Percentiles rank a stretch among this genome's conserved stretches.
Evolutionary conservation across 805 yeast genomes (phyloP).

Genomic region (Hanseniaspora meyeri): DNA sequence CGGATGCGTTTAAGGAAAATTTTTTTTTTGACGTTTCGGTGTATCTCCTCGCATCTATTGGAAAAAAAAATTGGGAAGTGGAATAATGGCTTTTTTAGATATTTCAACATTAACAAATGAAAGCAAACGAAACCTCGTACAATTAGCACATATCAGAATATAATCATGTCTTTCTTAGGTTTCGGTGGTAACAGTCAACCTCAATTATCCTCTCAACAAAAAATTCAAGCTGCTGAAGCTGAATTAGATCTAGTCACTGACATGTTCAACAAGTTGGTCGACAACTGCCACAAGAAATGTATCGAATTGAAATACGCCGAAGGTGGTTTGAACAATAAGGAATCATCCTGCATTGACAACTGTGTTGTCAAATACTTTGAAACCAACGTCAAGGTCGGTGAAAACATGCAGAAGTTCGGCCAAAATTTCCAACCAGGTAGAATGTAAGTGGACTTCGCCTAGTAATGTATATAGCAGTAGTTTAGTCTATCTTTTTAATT

Average conservation of each 20-base stretch:
- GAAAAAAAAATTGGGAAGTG: no score
- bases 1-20: background rate
- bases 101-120: no score
- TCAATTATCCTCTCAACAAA: slow-evolving; percentile 60
- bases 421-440: slow-evolving; percentile 32
- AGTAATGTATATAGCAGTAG: slow-evolving; percentile 1
- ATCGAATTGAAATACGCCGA: slow-evolving; percentile 53
- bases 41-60: no score
- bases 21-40: background rate
- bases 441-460: slow-evolving; percentile 16
- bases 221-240: slow-evolving; percentile 84
- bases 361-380: slow-evolving; percentile 93
- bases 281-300: slow-evolving; percentile 81
- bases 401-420: slow-evolving; percentile 47
- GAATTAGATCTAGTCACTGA: slow-evolving; percentile 96
- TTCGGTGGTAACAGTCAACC: slow-evolving; percentile 64
- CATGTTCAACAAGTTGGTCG: slow-evolving; percentile 88
- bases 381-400: slow-evolving; percentile 89
- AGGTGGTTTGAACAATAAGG: slow-evolving; percentile 65
- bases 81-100: no score
- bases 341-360: slow-evolving; percentile 81
- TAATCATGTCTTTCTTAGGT: slow-evolving; percentile 56
- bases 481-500: no score
- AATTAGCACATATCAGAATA: background rate
- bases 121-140: no score